Base-by-base conservation (phyloP, 2,329 filamentous ascomycete genomes). In the Lasiodiplodia gonubiensis region DNA sequence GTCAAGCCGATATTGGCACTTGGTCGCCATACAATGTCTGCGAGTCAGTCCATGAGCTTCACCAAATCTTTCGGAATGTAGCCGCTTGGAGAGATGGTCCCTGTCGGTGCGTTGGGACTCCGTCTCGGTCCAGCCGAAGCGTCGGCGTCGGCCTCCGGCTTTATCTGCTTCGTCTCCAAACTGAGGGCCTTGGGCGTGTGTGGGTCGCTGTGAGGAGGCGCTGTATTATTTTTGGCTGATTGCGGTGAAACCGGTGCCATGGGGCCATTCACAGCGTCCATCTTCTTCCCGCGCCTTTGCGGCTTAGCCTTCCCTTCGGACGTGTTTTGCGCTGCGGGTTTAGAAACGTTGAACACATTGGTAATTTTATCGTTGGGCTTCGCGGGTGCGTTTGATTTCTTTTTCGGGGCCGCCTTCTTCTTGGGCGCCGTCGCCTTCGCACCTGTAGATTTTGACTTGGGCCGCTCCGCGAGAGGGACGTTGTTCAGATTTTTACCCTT, bases 181-280 rank as follows among this genome's bases (percentile, higher is more conserved):
- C n/a, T 51, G 27, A 48, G 30, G 2, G 33, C 4, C 25, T 46
- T 46, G 42, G 10, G 7, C 21, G 59, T 67, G 3, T 54, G 18
- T 7, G 66, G 66, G 10, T 68, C 66, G 37, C 27, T 39, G 30
- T 70, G 49, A 8, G 68, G 69, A 52, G 69, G 68, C 2, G 72
- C 73, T 16, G 73, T 71, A 39, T 79, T 79, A 71, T 75, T 75
- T 30, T 76, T 75, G n/a, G 69, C 67, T 46, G 76, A 74, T 7
- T 71, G 71, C 16, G 71, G 68, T 11, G 77, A 75, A 21, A 79
- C 60, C 18, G 71, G 73, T 48, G 68, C 68, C 72, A 78, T 75
- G 21, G 72, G 68, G 11, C 68, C 69, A 35, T 53, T 60, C 7
- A 10, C 53, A 37, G 75, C n/a, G 60, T 68, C 68, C 16, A 59